Evolutionary conservation across 2,329 filamentous ascomycete genomes (phyloP), one percentile per base, ranked within the genome.

Genomic region (Trichoderma semiorbis): DNA sequence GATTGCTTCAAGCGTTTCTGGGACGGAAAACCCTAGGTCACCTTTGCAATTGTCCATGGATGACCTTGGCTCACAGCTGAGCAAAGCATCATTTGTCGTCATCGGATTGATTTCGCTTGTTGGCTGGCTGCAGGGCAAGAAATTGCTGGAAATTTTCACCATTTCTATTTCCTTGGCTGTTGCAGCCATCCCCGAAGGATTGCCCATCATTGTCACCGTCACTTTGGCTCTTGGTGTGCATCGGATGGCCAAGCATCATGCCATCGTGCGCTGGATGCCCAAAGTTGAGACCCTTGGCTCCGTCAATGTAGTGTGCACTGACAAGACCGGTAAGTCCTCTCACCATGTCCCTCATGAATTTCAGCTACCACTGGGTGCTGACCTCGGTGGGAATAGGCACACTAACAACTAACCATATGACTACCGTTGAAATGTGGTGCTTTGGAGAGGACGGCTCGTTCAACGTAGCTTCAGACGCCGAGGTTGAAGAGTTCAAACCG

Each of bases 301-400:
- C n/a, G 96, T 99, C 72, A 99, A 98, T 78, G 95, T 99, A n/a
- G 94, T 99, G 7, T 99, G 97, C 84, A 98, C 94, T 76, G 96
- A 99, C 85, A 99, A 99, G 84, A 99, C 96, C 57, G 94, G 90
- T 90, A 82, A 76, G 80, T 73, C 16, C 53, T 34, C 3, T 14
- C 12, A 26, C 47, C 21, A 3, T 7, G 34, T 18, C 28, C 39
- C 32, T 57, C 28, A 2, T 14, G 50, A 18, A 43, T 43, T 2
- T 18, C n/a, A 18, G 6, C 24, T 16, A 32, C 18, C 18, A 34
- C 7, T 16, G 7, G 64, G 4, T 53, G 26, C 66, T 69, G 10
- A 69, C 7, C n/a, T 50, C 3, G n/a, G 34, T 12, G 7, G 16
- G 28, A 64, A 55, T 62, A 91, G 91, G 95, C 36, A 99, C 96